Base-by-base conservation (phyloP, 2,329 filamentous ascomycete genomes). In the Ceratocystis diversiconidia region DNA sequence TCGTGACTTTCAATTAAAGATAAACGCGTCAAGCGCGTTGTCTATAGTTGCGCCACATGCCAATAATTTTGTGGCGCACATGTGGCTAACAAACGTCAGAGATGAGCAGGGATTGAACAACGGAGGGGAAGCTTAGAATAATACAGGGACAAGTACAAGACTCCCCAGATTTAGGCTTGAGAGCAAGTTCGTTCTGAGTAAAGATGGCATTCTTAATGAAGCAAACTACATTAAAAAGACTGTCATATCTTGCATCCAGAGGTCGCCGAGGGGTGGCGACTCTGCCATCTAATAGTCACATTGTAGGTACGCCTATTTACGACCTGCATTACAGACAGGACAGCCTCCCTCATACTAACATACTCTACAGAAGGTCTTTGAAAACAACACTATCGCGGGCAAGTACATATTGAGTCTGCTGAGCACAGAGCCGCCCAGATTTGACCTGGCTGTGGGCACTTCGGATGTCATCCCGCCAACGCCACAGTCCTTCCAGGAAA, bases 381-480 rank as follows among this genome's bases (percentile, higher is more conserved):
- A 79, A 30, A 75, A 80, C 67, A 75, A 78, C 1, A 70, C 76
- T 6, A 72, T 76, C 1, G 75, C 78, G 0, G 75, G 76, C 48
- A 75, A 75, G 1, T 78, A 85, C 71, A 75, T 85, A 41, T 79
- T 88, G 36, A 82, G 82, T 52, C 82, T 83, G 69, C 82, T 88
- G 66, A 78, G 82, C 46, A 81, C 79, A 48, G 73, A 77, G 15
- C 83, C 84, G 1, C 84, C 85, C 0, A 80, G 76, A 3, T 72
- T 76, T 5, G 72, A 73, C 32, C 74, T 87, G 22, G 79, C 84
- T 15, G 81, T 88, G 67, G 85, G 85, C 61, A 82, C 78, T 1
- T 81, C 83, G 0, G 81, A 80, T 5, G 70, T 75, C 17, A 68
- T 86, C n/a, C 84, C 84, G 1, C 85, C 85, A 0, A 85, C 82